Base-by-base conservation (phyloP, 208 protist genomes). In the Leishmania martiniquensis region DNA sequence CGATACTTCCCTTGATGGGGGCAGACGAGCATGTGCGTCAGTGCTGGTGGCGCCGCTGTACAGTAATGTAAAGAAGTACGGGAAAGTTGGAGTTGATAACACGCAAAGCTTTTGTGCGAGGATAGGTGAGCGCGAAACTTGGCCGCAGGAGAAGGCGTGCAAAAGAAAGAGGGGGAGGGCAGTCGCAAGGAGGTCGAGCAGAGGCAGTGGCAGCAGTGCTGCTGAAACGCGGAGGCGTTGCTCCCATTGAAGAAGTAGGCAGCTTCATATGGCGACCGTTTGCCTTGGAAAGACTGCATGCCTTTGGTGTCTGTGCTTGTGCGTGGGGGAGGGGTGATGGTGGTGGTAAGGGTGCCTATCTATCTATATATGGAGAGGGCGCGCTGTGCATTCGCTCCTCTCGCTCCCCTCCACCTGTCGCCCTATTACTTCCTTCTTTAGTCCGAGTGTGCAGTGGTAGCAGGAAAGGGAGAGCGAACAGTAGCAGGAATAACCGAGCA, bases 401-500 rank as follows among this genome's bases (percentile, higher is more conserved):
- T 49, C 25, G 6, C 65, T 32, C 25, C 6, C 59, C 29, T 17
- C 29, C 42, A 47, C 25, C 65, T 3, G 42, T 37, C 25, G 45
- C 39, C 17, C 10, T 10, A 69, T 51, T 42, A 9, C 39, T 45
- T 22, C 13, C 4, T 13, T 67, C 7, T 29, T 69, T 51, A 51
- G 9, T 32, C 20, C 32, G 49, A 25, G 42, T 4, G 65, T n/a
- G 65, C 7, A 47, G 65, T 42, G 34, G 42, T 15, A 45, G 62
- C 65, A 20, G 65, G 42, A 69, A 32, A n/a, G 25, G 25, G 25
- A 15, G n/a, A 17, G 13, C 17, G 65, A 0, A 69, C n/a, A 69
- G 42, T 42, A 77, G 70, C 78, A 84, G 37, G 44, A 78, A 70
- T 63, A 63, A 60, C 20, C 39, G 2, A 69, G 34, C 22, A 32